Percentiles rank a stretch among this genome's conserved stretches.
Conservation (phyloP, 768 basidiomycete genomes). For the Clitopilus passeckerianus region DNA sequence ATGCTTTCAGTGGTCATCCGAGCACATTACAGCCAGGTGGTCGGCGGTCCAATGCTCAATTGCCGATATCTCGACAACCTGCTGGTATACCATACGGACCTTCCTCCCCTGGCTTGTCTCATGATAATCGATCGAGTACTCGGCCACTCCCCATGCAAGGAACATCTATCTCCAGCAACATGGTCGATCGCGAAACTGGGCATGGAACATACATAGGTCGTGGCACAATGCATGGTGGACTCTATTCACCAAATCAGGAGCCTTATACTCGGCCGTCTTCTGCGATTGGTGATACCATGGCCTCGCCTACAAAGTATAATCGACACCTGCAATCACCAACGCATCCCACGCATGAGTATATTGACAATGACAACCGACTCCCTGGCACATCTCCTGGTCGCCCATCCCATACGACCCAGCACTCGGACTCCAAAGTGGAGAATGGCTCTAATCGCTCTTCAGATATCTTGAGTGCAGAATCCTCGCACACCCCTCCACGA, state of each 20-base stretch:
- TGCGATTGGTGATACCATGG: constrained; percentile 45
- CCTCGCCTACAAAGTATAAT: constrained; percentile 30
- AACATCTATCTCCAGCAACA: constrained; percentile 24
- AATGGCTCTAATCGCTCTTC: constrained; percentile 29
- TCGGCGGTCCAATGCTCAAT: constrained; percentile 24
- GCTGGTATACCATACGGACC: constrained; percentile 16
- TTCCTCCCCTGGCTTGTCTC: constrained; percentile 27
- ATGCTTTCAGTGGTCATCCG: constrained; percentile 24
- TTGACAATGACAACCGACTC: constrained; percentile 33
- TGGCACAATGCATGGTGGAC: constrained; percentile 12
- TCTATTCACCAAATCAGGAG: constrained; percentile 46
- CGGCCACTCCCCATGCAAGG: constrained; percentile 40
- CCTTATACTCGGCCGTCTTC: constrained; percentile 63
- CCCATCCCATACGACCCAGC: constrained; percentile 20
- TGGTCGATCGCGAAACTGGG: constrained; percentile 18
- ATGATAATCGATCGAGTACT: constrained; percentile 29
- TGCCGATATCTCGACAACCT: constrained; percentile 28
- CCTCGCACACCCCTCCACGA: constrained; percentile 46
- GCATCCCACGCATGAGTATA: constrained; percentile 27
- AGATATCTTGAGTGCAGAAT: constrained; percentile 35
- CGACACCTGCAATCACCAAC: constrained; percentile 33
- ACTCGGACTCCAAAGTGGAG: constrained; percentile 25
- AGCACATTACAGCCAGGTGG: constrained; percentile 27
- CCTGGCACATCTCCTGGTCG: constrained; percentile 33
- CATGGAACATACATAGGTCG: constrained; percentile 22